Conservation (phyloP, 257 asterid species). For the Dorcoceras hygrometricum region DNA sequence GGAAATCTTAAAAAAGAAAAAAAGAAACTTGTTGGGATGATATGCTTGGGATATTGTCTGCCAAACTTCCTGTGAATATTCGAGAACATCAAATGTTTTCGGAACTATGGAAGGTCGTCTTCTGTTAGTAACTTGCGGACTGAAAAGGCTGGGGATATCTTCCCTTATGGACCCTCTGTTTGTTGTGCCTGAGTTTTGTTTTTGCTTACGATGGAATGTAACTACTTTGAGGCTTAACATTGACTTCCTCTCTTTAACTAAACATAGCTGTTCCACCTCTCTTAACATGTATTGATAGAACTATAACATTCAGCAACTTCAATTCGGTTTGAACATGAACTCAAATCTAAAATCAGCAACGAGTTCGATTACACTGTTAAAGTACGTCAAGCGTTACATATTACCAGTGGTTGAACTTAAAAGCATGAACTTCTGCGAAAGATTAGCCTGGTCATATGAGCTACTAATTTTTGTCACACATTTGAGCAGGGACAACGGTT, state of each 20-base stretch:
- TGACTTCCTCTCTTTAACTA: background rate
- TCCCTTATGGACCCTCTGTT: background rate
- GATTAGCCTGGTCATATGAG: background rate
- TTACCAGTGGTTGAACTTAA: background rate
- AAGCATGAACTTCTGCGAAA: background rate
- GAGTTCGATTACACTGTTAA: too few relatives aligned
- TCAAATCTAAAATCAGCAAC: background rate
- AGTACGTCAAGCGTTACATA: background rate
- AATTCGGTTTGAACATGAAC: background rate
- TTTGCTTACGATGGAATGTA: background rate
- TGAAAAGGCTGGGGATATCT: background rate
- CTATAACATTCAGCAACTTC: background rate
- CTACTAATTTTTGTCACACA: background rate
- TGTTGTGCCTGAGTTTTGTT: background rate
- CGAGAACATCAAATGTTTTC: background rate
- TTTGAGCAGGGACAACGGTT: constrained; percentile 56
- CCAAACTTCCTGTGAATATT: background rate
- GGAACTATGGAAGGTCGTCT: background rate
- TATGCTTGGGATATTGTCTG: background rate
- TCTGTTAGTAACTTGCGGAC: background rate
- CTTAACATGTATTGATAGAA: background rate
- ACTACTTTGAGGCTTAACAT: background rate
- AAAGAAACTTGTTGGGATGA: background rate
- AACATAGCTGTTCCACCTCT: background rate
- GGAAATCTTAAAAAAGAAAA: background rate